Conservation (phyloP, 176 grass and related monocot genomes). For the Carex cristatella region DNA sequence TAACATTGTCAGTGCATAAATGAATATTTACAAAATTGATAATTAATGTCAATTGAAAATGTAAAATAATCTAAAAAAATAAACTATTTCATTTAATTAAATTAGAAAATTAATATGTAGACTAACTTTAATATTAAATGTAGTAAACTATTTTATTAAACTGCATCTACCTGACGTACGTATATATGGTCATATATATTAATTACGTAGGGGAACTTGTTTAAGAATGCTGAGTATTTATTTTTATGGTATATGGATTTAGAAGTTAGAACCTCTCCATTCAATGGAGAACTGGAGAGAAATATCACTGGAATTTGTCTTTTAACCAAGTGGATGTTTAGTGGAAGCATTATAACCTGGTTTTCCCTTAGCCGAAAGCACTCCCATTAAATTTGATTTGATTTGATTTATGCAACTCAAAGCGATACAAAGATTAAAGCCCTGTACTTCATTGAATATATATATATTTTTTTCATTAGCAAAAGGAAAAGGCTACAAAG, state of each 20-base stretch:
- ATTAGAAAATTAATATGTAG: neutral
- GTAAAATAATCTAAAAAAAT: neutral
- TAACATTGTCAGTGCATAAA: neutral
- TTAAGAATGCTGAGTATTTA: neutral
- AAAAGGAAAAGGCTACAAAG: conserved; percentile 8
- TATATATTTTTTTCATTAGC: neutral
- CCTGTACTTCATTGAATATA: neutral
- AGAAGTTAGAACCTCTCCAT: neutral
- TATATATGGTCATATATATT: neutral
- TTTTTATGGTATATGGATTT: neutral
- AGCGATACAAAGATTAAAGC: conserved; percentile 2
- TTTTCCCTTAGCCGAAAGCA: conserved; percentile 14
- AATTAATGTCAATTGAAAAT: neutral
- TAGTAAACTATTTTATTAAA: no score
- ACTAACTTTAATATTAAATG: neutral
- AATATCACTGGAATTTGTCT: neutral
- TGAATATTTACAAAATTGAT: neutral
- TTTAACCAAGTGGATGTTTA: conserved; percentile 19
- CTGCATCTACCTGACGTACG: neutral
- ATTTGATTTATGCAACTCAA: neutral
- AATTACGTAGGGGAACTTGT: neutral
- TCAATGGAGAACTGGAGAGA: neutral
- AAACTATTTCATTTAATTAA: neutral
- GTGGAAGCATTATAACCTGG: conserved; percentile 17
- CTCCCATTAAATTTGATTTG: conserved; percentile 1